These are phyloP conservation scores for Phaeodactylum tricornutum DNA, from an alignment of 108 stramenopile genomes.

Conservation along the genomic window DNA sequence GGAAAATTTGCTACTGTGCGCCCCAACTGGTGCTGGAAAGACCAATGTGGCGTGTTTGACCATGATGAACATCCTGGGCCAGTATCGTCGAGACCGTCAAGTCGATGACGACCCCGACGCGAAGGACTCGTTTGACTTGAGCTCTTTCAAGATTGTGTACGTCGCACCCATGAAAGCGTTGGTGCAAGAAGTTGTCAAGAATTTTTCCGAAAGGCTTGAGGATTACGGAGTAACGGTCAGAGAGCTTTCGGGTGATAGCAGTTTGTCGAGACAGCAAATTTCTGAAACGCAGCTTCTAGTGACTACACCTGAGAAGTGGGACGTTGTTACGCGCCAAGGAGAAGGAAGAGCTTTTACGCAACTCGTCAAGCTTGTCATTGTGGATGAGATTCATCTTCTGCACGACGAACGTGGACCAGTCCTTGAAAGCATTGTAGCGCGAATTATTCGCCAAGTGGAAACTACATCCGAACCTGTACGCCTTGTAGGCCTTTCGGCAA, in stretches of 20 bases:
- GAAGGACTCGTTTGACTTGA: constrained; percentile 61
- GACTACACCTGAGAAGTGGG: constrained; percentile 99
- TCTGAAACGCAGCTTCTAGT: constrained; percentile 96
- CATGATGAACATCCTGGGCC: constrained; percentile 92
- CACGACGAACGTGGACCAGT: constrained; percentile 99
- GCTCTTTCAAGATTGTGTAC: constrained; percentile 97
- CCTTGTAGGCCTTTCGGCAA: constrained; percentile 96
- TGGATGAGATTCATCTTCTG: constrained; percentile 99
- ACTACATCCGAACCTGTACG: constrained; percentile 89
- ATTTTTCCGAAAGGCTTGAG: constrained; percentile 86
- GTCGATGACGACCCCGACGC: constrained; percentile 30
- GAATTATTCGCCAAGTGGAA: constrained; percentile 95
- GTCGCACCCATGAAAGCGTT: constrained; percentile 99
- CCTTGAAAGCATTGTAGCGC: constrained; percentile 93
- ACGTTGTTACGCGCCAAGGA: constrained; percentile 98
- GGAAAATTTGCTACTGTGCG: constrained; percentile 96
- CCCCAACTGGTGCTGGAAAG: constrained; percentile 99
- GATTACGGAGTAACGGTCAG: constrained; percentile 84
- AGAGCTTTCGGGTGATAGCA: constrained; percentile 98
- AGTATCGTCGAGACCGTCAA: constrained; percentile 56
- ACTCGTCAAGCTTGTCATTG: constrained; percentile 93
- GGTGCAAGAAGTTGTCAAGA: constrained; percentile 96
- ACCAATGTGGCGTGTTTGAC: constrained; percentile 90
- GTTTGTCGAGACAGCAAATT: constrained; percentile 93
- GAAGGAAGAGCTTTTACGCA: constrained; percentile 97